Base-by-base conservation (phyloP, 352 stramenopile species). In the Globisporangium iwayamae region DNA sequence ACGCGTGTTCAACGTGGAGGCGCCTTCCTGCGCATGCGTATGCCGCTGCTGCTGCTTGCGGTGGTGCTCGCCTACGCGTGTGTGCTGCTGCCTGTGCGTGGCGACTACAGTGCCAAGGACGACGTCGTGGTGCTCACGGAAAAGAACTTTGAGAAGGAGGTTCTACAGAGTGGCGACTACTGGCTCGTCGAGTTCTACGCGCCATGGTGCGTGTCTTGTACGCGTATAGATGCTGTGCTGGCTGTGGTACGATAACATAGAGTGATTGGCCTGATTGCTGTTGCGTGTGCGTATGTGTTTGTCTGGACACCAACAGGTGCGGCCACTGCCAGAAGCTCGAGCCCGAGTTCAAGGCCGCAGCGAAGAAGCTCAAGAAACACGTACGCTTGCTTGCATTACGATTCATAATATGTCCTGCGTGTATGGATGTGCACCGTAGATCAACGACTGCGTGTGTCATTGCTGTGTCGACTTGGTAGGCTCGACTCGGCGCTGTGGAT, bases 111-210 rank as follows among this genome's bases (percentile, higher is more conserved):
- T 0, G 71, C 78, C 2, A 83, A 76, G 22, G 78, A 85, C 61
- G 74, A 72, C 18, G 83, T 94, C 16, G 78, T 87, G 63, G 70
- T 91, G 25, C 79, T 94, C 36, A 92, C 83, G 39, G 81, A 90
- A 14, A 83, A 91, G 64, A 94, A 92, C 69, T 94, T 92, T 66
- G 81, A 94, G 62, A 87, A 89, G 57, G 76, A 90, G 50, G 83
- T 94, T 60, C 76, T 94, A 47, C 71, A 91, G 60, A 93, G 85
- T 60, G 62, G 62, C 4, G 85, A 92, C 68, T 91, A 91, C 55
- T 98, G 90, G 90, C 72, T 98, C 45, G 92, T 98, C 43, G 90
- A 98, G 69, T 98, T 98, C 72, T 97, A 96, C 65, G 93, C 93
- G 18, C 93, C 91, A 36, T 98, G 91, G 91, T 86, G 47, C 51